Conservation (phyloP, 1,284 basidiomycete species). For the Uromyces viciae-fabae region DNA sequence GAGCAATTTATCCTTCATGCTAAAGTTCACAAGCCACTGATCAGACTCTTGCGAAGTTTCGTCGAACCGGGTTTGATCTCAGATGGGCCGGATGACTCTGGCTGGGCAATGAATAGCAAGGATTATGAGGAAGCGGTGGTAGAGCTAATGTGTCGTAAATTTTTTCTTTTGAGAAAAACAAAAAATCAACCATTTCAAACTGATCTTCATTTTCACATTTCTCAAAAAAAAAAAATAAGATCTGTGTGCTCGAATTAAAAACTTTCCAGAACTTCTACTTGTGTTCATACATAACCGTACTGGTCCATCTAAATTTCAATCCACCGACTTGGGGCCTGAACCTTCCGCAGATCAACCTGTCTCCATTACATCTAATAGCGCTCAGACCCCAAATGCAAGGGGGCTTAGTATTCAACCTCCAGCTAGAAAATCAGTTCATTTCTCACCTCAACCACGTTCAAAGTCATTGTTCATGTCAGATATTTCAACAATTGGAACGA, state of each 20-base stretch:
- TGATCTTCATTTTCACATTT: not conserved
- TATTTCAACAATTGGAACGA: constrained; percentile 59
- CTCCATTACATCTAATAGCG: constrained; percentile 64
- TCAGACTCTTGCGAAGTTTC: constrained; percentile 51
- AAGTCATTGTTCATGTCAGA: constrained; percentile 59
- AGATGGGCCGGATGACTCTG: constrained; percentile 22
- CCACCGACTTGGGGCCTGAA: constrained; percentile 48
- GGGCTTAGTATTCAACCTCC: constrained; percentile 17
- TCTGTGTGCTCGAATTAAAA: constrained; percentile 80
- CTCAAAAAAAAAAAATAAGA: constrained; percentile 56
- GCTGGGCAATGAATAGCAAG: constrained; percentile 12
- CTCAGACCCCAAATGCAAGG: constrained; percentile 66
- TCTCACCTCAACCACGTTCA: constrained; percentile 19
- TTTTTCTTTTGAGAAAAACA: not conserved
- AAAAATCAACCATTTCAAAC: not conserved
- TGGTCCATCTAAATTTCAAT: constrained; percentile 20
- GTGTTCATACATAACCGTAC: constrained; percentile 89
- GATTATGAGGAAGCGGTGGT: constrained; percentile 84
- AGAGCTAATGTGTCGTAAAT: constrained; percentile 67
- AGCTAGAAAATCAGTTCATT: constrained; percentile 46
- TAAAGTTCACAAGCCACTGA: constrained; percentile 53
- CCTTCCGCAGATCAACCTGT: constrained; percentile 60
- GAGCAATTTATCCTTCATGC: constrained; percentile 52
- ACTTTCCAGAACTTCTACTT: constrained; percentile 82
- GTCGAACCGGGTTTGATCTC: constrained; percentile 43